phyloP scores from a whole-genome alignment of 2,329 filamentous ascomycete species.

The Colletotrichum cereale region DNA sequence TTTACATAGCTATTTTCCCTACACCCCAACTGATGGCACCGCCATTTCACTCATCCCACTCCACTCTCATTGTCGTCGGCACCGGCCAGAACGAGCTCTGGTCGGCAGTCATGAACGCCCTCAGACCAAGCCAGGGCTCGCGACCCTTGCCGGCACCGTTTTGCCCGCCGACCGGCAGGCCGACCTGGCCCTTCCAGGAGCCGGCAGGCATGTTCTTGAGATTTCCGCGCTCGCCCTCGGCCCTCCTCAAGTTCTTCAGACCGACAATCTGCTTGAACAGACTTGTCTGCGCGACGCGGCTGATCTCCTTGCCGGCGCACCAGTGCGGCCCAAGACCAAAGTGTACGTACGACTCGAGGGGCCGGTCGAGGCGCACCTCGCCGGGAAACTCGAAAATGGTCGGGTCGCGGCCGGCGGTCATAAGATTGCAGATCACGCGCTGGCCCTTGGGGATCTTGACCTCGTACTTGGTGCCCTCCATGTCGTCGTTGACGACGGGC shows the following conservation, averaged over 20 bases:
- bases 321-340: constrained; percentile 65
- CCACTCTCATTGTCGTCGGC: constrained; percentile 44
- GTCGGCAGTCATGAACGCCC: constrained; percentile 45
- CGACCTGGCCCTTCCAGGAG: constrained; percentile 43
- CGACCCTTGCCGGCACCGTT: constrained; percentile 21
- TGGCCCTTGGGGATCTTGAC: constrained; percentile 52
- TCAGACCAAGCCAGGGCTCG: constrained; percentile 42
- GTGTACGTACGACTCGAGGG: constrained; percentile 63
- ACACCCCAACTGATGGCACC: background rate
- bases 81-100: constrained; percentile 44
- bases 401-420: constrained; percentile 60
- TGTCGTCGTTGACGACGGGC: constrained; percentile 40
- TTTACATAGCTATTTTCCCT: background rate
- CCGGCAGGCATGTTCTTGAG: constrained; percentile 43
- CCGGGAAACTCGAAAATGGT: constrained; percentile 63
- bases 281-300: constrained; percentile 42
- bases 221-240: constrained; percentile 43
- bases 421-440: constrained; percentile 65
- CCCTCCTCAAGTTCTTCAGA: constrained; percentile 44
- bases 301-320: constrained; percentile 54
- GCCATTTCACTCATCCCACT: constrained; percentile 42
- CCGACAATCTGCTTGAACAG: constrained; percentile 45
- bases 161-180: constrained; percentile 25
- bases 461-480: constrained; percentile 35
- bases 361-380: constrained; percentile 63